These are phyloP conservation scores for Mycena albidolilacea DNA, from an alignment of 768 basidiomycete species.

Conservation along the genomic window DNA sequence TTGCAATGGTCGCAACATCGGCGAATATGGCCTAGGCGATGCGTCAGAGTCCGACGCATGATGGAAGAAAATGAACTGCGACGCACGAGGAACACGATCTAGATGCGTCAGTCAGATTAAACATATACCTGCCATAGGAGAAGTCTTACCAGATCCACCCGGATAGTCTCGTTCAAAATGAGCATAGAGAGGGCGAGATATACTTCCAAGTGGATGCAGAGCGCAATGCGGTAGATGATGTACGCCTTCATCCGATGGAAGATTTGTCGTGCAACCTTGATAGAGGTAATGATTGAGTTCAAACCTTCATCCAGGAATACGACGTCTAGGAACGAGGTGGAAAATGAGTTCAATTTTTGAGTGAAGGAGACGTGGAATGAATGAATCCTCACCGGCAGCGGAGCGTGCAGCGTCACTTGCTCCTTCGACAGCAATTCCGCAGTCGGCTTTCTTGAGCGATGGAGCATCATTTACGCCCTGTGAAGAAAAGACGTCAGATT, in stretches of 20 bases:
- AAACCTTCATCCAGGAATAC: constrained; percentile 66
- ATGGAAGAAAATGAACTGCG: not conserved
- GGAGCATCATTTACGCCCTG: constrained; percentile 49
- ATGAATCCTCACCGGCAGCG: constrained; percentile 45
- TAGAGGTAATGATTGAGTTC: constrained; percentile 57
- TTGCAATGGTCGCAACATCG: constrained; percentile 62
- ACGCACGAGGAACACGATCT: constrained; percentile 30
- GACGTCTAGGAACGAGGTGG: constrained; percentile 47
- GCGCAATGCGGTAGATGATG: constrained; percentile 64
- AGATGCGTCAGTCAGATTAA: not conserved
- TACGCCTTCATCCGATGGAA: constrained; percentile 67
- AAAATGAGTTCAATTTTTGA: not conserved
- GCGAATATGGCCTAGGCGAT: constrained; percentile 25
- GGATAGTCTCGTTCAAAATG: constrained; percentile 63
- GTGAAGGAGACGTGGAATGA: not conserved
- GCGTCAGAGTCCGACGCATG: not conserved
- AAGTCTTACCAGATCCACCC: constrained; percentile 61
- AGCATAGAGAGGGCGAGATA: constrained; percentile 61
- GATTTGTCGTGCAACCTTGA: constrained; percentile 65
- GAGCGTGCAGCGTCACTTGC: constrained; percentile 58
- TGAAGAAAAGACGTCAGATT: not conserved
- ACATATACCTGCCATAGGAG: constrained; percentile 56
- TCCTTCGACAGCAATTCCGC: constrained; percentile 57
- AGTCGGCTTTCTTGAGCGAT: constrained; percentile 48
- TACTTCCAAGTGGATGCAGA: constrained; percentile 64